A percentile compares a stretch with the other conserved stretches of the same genome.
phyloP scores from a whole-genome alignment of 208 protist genomes.

The Naegleria fowleri region DNA sequence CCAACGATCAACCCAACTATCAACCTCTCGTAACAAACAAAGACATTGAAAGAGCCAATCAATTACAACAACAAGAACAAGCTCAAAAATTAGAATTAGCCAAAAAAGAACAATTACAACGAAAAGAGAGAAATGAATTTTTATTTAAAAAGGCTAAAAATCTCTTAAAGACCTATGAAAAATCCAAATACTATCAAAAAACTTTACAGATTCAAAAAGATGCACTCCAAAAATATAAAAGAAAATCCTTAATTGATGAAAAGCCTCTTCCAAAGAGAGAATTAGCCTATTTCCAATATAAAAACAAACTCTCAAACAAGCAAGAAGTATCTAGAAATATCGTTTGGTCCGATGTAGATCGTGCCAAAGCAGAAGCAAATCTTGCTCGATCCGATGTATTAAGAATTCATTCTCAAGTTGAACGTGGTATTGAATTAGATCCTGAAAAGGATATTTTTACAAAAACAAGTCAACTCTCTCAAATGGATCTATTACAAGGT shows the following conservation, averaged over 20 bases:
- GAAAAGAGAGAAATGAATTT: constrained; percentile 13
- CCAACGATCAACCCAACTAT: not conserved
- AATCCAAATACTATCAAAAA: not conserved
- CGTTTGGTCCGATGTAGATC: not conserved
- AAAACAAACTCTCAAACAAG: not conserved
- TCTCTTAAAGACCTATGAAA: not conserved
- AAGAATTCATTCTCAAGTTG: not conserved
- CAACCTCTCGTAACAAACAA: not conserved
- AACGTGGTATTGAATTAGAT: not conserved
- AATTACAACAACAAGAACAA: not conserved
- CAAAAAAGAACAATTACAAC: not conserved
- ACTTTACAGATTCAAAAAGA: not conserved
- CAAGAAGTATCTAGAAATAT: not conserved
- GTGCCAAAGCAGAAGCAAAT: not conserved
- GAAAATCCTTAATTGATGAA: not conserved
- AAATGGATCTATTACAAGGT: constrained; percentile 48
- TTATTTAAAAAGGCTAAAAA: not conserved
- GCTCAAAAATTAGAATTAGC: not conserved
- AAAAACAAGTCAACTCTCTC: constrained; percentile 56
- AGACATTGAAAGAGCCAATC: not conserved
- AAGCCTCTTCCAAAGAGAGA: not conserved
- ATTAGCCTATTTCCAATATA: not conserved
- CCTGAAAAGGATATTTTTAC: not conserved
- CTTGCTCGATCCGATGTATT: not conserved
- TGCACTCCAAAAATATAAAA: constrained; percentile 17